Base-by-base conservation (phyloP, 352 stramenopile species). In the Globisporangium heterothallicum region DNA sequence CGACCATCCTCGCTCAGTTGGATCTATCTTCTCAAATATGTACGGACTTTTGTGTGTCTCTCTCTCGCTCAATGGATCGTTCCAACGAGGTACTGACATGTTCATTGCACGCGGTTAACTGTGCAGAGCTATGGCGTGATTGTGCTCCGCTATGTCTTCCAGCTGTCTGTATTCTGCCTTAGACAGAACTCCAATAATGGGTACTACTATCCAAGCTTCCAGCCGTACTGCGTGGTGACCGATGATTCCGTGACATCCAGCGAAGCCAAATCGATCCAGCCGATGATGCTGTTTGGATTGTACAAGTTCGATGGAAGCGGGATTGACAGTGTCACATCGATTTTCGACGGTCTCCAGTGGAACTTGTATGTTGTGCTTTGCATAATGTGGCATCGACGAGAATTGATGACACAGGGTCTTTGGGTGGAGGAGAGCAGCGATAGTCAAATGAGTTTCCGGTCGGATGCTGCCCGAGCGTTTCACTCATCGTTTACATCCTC, bases 271-370 rank as follows among this genome's bases (percentile, higher is more conserved):
- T 58, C 79, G 10, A 85, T 95, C 29, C 84, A 93, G 46, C 74
- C 78, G 0, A 75, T 88, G 19, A 78, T 93, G 10, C 49, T 93
- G n/a, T 62, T 93, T 44, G 84, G 84, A 2, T 49, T 95, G 25
- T 95, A 91, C 66, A 95, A 95, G 58, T 93, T 91, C 24, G 82
- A 95, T 36, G 84, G 82, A 0, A 67, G 65, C 38, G 72, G 75
- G 21, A 76, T 86, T 12, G 43, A 73, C n/a, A 63, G 55, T 21
- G 56, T 84, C 32, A 79, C 56, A 8, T 72, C 68, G 0, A 80
- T 88, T 18, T 86, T 86, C 22, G 58, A 66, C 24, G 84, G 84
- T 12, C 53, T 95, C 10, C 78, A 92, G 56, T 95, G 84, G 84
- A 65, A 92, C 47, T 92, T 95, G 36, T 88, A 89, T 53, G 70